These are phyloP conservation scores for Acanthochlamys bracteata DNA, from an alignment of 106 monocot species.

Conservation along the genomic window DNA sequence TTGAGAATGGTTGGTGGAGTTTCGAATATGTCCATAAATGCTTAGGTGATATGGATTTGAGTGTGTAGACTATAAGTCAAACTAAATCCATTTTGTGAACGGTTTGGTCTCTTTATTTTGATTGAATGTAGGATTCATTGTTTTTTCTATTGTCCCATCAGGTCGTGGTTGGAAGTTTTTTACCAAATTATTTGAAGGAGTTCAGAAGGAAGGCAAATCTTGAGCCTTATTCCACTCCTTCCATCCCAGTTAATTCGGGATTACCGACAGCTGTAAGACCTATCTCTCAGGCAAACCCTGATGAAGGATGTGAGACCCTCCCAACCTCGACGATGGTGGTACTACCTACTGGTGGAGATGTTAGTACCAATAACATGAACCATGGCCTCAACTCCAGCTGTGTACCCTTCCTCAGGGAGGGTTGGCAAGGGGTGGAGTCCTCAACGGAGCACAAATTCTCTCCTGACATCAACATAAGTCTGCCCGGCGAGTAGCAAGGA, in stretches of 20 bases:
- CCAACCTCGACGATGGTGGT: constrained; percentile 16
- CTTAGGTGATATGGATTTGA: too few relatives aligned
- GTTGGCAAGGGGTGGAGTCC: constrained; percentile 32
- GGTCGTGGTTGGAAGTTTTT: constrained; percentile 58
- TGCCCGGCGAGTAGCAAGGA: constrained; percentile 13
- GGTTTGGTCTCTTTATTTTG: too few relatives aligned
- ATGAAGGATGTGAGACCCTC: constrained; percentile 17
- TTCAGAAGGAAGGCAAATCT: constrained; percentile 20
- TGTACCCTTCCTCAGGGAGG: constrained; percentile 12
- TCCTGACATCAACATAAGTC: constrained; percentile 48
- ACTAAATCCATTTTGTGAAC: too few relatives aligned
- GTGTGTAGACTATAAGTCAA: too few relatives aligned
- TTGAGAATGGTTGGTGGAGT: too few relatives aligned
- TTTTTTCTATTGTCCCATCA: constrained; percentile 4
- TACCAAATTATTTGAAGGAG: constrained; percentile 43
- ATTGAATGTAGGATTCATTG: too few relatives aligned
- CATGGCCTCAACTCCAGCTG: constrained; percentile 10
- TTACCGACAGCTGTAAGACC: constrained; percentile 22
- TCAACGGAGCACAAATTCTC: constrained; percentile 31
- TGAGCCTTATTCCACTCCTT: constrained; percentile 10
- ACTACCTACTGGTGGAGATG: neutral
- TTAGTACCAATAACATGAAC: constrained; percentile 2
- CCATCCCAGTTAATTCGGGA: constrained; percentile 11
- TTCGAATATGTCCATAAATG: too few relatives aligned
- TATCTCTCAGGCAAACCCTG: constrained; percentile 30